A percentile compares a stretch with the other conserved stretches of the same genome.
Conservation (phyloP, 176 grass and related monocot genomes). For the Ananas comosus region DNA sequence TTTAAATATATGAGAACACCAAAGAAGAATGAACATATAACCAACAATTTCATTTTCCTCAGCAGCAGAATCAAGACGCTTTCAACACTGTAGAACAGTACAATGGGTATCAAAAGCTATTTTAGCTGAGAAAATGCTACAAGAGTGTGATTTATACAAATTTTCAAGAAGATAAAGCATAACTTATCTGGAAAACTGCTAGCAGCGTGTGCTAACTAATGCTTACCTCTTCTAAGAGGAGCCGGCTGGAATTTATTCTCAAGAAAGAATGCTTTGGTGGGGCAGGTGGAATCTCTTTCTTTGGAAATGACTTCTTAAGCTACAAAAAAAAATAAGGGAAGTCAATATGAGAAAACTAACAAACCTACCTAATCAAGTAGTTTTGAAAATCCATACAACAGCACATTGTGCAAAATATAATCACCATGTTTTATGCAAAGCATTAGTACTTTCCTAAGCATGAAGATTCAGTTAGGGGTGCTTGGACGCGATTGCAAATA, state of each 20-base stretch:
- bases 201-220: conserved; percentile 1
- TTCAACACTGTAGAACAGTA: neutral
- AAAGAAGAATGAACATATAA: too few species aligned
- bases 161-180: neutral
- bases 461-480: neutral
- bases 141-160: neutral
- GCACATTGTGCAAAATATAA: neutral
- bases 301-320: conserved; percentile 76
- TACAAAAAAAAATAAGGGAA: conserved; percentile 24
- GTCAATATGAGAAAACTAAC: conserved; percentile 13
- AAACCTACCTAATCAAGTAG: conserved; percentile 9
- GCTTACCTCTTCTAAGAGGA: conserved; percentile 92
- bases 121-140: neutral
- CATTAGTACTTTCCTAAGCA: neutral
- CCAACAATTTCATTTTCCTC: too few species aligned
- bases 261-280: conserved; percentile 85
- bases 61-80: neutral
- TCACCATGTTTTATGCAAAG: neutral
- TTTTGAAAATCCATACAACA: neutral
- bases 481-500: too few species aligned
- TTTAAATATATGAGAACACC: too few species aligned
- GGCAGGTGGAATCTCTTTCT: conserved; percentile 50
- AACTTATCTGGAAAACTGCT: neutral
- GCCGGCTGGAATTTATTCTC: conserved; percentile 85
- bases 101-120: neutral